Evolutionary conservation across 495 filamentous ascomycete genomes (phyloP).

Genomic region (Neurospora sp.): DNA sequence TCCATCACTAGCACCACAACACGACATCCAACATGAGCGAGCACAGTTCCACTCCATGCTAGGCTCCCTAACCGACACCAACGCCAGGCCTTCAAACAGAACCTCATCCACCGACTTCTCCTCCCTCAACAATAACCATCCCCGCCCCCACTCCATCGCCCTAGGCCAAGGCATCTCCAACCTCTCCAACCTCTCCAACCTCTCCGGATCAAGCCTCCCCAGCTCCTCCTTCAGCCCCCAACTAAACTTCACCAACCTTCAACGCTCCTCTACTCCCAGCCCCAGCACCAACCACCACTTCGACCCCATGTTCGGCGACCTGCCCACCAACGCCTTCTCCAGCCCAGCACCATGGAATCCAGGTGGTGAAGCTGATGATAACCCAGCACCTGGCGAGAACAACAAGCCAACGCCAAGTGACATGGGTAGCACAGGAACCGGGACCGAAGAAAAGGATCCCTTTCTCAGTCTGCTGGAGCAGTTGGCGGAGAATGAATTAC

Average conservation of each 20-base stretch:
- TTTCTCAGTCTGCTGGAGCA: conserved; percentile 72
- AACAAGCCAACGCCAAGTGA: conserved; percentile 31
- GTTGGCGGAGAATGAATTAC: conserved; percentile 64
- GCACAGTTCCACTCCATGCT: conserved; percentile 4
- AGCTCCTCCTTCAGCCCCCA: conserved; percentile 14
- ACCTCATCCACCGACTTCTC: conserved; percentile 9
- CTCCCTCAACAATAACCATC: conserved; percentile 4
- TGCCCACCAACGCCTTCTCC: conserved; percentile 34
- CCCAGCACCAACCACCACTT: conserved; percentile 22
- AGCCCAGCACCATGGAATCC: conserved; percentile 32
- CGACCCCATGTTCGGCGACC: conserved; percentile 47
- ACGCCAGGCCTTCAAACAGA: background rate
- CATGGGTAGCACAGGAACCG: conserved; percentile 27
- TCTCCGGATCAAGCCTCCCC: conserved; percentile 3
- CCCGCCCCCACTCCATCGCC: background rate
- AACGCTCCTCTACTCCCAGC: conserved; percentile 9
- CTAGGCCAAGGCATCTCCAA: conserved; percentile 2
- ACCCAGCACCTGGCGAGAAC: conserved; percentile 1
- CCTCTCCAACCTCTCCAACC: background rate
- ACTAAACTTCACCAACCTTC: conserved; percentile 13
- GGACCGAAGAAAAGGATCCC: conserved; percentile 58
- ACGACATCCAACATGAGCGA: conserved; percentile 9
- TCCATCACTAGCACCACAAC: conserved; percentile 13
- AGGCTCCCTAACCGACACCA: conserved; percentile 13
- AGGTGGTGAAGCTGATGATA: too few relatives aligned